Percentiles rank a stretch among this genome's conserved stretches.
Evolutionary conservation across 2,329 filamentous ascomycete genomes (phyloP).

Genomic region (Myriangium duriaei): DNA sequence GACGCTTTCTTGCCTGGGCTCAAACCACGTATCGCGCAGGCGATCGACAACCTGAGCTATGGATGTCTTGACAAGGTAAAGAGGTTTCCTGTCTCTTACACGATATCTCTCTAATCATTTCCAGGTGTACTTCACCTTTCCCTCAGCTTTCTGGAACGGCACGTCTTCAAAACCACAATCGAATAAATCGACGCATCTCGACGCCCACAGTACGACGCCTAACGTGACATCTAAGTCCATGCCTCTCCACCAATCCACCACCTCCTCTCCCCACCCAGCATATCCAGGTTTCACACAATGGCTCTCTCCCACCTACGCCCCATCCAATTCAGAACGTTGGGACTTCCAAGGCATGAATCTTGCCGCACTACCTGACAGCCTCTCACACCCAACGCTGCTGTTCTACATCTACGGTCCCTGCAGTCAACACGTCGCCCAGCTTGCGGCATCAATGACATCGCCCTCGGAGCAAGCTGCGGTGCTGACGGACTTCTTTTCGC

Average conservation of each 20-base stretch:
- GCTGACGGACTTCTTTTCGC: slow-evolving; percentile 56
- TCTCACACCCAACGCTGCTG: slow-evolving; percentile 66
- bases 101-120: too few species aligned
- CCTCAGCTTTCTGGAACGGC: slow-evolving; percentile 58
- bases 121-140: slow-evolving; percentile 47
- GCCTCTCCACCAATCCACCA: slow-evolving; percentile 21
- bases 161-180: neutral
- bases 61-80: slow-evolving; percentile 13
- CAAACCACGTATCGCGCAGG: slow-evolving; percentile 28
- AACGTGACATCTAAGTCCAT: slow-evolving; percentile 27
- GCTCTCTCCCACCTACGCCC: slow-evolving; percentile 56
- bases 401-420: slow-evolving; percentile 67
- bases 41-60: slow-evolving; percentile 28
- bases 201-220: slow-evolving; percentile 15
- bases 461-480: slow-evolving; percentile 39
- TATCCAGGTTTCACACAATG: slow-evolving; percentile 63
- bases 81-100: too few species aligned
- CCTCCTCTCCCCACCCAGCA: slow-evolving; percentile 20
- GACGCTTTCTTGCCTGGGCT: slow-evolving; percentile 33
- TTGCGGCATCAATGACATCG: slow-evolving; percentile 19
- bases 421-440: slow-evolving; percentile 40
- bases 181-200: slow-evolving; percentile 17
- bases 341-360: slow-evolving; percentile 55
- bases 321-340: slow-evolving; percentile 53
- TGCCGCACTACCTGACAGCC: slow-evolving; percentile 46